A percentile compares a stretch with the other conserved stretches of the same genome.
Conservation (phyloP, 441 rosid species). For the Omphalea diandra region DNA sequence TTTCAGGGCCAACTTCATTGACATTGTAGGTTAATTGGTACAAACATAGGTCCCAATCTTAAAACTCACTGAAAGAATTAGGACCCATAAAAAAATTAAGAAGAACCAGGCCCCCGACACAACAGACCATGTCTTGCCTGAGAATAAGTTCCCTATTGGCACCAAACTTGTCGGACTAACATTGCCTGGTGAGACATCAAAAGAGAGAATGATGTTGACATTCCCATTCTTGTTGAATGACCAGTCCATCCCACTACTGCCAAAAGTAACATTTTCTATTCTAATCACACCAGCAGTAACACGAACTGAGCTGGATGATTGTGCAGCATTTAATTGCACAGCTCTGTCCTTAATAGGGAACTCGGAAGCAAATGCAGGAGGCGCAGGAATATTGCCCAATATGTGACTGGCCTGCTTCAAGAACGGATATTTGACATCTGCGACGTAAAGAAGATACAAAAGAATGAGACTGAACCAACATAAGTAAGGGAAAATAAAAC, state of each 20-base stretch:
- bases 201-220: constrained; percentile 55
- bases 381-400: constrained; percentile 72
- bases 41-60: constrained; percentile 55
- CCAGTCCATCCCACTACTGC: constrained; percentile 53
- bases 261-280: constrained; percentile 48
- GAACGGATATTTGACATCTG: constrained; percentile 68
- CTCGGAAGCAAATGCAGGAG: constrained; percentile 85
- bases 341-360: constrained; percentile 71
- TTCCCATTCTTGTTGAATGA: constrained; percentile 63
- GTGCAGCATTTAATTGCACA: constrained; percentile 57
- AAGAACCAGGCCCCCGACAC: constrained; percentile 50
- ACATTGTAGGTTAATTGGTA: constrained; percentile 45
- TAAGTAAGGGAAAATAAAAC: neutral
- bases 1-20: constrained; percentile 10
- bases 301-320: constrained; percentile 75
- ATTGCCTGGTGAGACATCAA: constrained; percentile 40
- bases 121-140: constrained; percentile 47
- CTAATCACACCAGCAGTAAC: constrained; percentile 92
- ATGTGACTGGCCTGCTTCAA: constrained; percentile 68
- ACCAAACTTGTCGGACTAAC: constrained; percentile 22
- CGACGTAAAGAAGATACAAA: constrained; percentile 14
- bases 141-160: constrained; percentile 19
- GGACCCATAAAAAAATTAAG: constrained; percentile 65
- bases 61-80: constrained; percentile 60
- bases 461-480: constrained; percentile 7